phyloP scores from a whole-genome alignment of 1,139 yeast genomes.

The Zygosaccharomyces pseudobailii region DNA sequence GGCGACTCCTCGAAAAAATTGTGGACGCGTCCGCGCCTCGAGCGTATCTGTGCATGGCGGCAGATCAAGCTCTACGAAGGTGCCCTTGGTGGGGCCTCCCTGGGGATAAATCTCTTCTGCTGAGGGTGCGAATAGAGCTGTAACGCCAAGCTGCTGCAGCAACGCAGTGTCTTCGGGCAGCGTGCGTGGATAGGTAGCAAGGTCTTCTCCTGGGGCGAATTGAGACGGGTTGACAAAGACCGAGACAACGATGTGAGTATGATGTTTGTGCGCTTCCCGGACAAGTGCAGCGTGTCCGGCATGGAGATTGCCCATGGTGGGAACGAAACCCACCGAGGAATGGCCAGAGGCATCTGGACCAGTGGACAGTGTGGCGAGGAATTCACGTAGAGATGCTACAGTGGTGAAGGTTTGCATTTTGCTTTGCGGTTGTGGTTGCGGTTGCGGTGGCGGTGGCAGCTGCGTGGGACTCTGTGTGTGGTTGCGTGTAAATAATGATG shows the following conservation, averaged over 20 bases:
- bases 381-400: neutral
- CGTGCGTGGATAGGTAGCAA: slow-evolving; percentile 82
- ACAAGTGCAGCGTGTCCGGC: slow-evolving; percentile 39
- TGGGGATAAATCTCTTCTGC: slow-evolving; percentile 83
- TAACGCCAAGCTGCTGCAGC: slow-evolving; percentile 43
- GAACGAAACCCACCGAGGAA: slow-evolving; percentile 31
- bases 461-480: neutral
- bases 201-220: slow-evolving; percentile 90
- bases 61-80: slow-evolving; percentile 72
- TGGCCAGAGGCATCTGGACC: neutral
- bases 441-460: neutral
- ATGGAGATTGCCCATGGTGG: slow-evolving; percentile 41
- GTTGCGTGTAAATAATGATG: neutral
- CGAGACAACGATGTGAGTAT: slow-evolving; percentile 73
- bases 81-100: slow-evolving; percentile 53
- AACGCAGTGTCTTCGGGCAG: slow-evolving; percentile 58
- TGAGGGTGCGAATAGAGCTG: slow-evolving; percentile 77
- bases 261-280: slow-evolving; percentile 47
- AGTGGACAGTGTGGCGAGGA: neutral
- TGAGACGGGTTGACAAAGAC: slow-evolving; percentile 96
- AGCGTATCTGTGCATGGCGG: slow-evolving; percentile 78
- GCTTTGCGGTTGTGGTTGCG: neutral
- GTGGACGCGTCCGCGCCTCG: slow-evolving; percentile 85
- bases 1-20: slow-evolving; percentile 93
- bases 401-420: neutral